Conservation (phyloP, 208 protist genomes). For the Wallacemonas sp. region DNA sequence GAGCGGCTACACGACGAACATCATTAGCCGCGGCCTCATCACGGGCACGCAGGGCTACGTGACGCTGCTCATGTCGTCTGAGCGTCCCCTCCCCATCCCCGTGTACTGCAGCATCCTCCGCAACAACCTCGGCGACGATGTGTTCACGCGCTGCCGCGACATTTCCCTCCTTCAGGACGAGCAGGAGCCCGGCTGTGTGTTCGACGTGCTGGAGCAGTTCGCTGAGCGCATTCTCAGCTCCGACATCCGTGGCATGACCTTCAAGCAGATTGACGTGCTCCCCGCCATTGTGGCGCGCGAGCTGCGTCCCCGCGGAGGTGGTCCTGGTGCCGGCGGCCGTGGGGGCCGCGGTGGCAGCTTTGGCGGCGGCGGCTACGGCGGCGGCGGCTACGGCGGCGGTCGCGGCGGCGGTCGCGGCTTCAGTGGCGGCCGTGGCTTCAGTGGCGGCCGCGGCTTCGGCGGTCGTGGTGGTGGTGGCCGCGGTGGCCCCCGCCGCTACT, state of each 20-base stretch:
- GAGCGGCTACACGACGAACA: constrained; percentile 92
- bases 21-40: constrained; percentile 79
- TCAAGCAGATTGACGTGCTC: constrained; percentile 73
- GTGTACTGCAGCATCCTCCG: constrained; percentile 89
- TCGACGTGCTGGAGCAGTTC: constrained; percentile 84
- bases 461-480: constrained; percentile 22
- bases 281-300: constrained; percentile 86
- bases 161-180: constrained; percentile 88
- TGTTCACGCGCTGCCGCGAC: constrained; percentile 80
- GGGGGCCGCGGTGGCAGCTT: constrained; percentile 26
- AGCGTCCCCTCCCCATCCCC: constrained; percentile 72
- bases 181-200: constrained; percentile 72
- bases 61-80: constrained; percentile 72
- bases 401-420: constrained; percentile 20
- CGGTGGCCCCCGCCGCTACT: constrained; percentile 26
- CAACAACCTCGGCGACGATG: constrained; percentile 81
- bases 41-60: constrained; percentile 76
- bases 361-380: constrained; percentile 28
- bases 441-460: constrained; percentile 15
- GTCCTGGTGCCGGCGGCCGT: constrained; percentile 46
- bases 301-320: constrained; percentile 46
- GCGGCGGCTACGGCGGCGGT: constrained; percentile 19
- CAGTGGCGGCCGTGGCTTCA: constrained; percentile 19
- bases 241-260: constrained; percentile 67
- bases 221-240: constrained; percentile 55